Base-by-base conservation (phyloP, 179 eudicot genomes). In the Drosera spatulata region DNA sequence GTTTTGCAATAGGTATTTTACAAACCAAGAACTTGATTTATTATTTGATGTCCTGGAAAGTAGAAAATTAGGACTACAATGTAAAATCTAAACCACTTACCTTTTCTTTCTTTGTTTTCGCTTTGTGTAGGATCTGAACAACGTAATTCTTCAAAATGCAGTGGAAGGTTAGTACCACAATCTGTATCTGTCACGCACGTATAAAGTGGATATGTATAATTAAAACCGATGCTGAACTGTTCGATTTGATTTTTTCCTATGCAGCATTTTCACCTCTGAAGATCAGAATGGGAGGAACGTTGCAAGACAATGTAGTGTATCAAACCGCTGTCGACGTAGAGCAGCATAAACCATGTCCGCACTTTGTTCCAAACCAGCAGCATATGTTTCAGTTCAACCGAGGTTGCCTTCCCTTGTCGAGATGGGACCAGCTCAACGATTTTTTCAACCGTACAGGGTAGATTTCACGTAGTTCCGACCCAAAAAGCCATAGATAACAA, bases 361-460 rank as follows among this genome's bases (percentile, higher is more conserved):
- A 83, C 49, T 91, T 91, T 54, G 59, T 66, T 14, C 66, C 50
- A 33, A 64, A 79, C 56, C 41, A 51, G 13, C 80, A 90, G 3
- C 77, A 69, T 43, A 10, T 85, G 56, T 70, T 91, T 52, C 73
- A 81, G 46, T 87, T 73, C 74, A 75, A 80, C 0, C 61, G 71
- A 33, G 94, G 91, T 6, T 91, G 94, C 66, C 69, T 91, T 14
- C 81, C 90, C 15, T 57, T 87, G 69, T 69, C 81, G 4, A 79
- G 96, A 62, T 91, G 97, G 97, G 97, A 87, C 67, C 73, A 81
- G 58, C 79, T 91, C 8, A 87, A 85, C 56, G 37, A 61, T 53
- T 91, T 91, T 81, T 91, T 91, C 63, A 66, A 58, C 2, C 50
- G 80, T 5, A 77, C 90, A 0, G 80, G 93, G 95, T 87, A 72